phyloP scores from a whole-genome alignment of 805 yeast species.

The Myxozyma vanderwaltii region DNA sequence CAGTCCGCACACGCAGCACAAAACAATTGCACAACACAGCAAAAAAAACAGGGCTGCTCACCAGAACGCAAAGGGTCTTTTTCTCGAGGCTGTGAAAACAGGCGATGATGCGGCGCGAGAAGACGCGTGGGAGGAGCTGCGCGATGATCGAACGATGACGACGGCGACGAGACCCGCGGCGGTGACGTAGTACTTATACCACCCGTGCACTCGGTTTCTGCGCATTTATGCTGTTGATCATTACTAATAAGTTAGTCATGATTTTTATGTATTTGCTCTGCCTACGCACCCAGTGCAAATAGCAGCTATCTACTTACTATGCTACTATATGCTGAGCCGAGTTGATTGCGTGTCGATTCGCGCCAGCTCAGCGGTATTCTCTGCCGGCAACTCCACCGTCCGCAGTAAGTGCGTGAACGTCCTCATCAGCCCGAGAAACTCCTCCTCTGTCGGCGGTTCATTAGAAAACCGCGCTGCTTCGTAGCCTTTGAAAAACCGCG shows the following conservation, averaged over 20 bases:
- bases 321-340: background rate
- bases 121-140: slow-evolving; percentile 11
- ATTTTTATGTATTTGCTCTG: background rate
- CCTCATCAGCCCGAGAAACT: slow-evolving; percentile 60
- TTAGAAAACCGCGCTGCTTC: slow-evolving; percentile 73
- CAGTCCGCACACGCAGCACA: too few relatives aligned
- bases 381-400: slow-evolving; percentile 14
- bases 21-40: background rate
- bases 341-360: background rate
- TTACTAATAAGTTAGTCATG: background rate
- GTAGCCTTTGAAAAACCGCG: slow-evolving; percentile 54
- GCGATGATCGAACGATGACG: slow-evolving; percentile 25
- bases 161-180: slow-evolving; percentile 20
- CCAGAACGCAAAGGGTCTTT: background rate
- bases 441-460: slow-evolving; percentile 56
- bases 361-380: background rate
- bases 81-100: background rate
- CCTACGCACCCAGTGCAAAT: too few relatives aligned
- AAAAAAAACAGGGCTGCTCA: background rate
- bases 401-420: slow-evolving; percentile 24
- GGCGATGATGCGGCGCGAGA: slow-evolving; percentile 7
- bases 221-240: slow-evolving; percentile 10
- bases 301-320: too few relatives aligned
- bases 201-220: background rate
- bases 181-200: slow-evolving; percentile 26